phyloP scores from a whole-genome alignment of 345 rosid genomes.

The Raphanus sativus region DNA sequence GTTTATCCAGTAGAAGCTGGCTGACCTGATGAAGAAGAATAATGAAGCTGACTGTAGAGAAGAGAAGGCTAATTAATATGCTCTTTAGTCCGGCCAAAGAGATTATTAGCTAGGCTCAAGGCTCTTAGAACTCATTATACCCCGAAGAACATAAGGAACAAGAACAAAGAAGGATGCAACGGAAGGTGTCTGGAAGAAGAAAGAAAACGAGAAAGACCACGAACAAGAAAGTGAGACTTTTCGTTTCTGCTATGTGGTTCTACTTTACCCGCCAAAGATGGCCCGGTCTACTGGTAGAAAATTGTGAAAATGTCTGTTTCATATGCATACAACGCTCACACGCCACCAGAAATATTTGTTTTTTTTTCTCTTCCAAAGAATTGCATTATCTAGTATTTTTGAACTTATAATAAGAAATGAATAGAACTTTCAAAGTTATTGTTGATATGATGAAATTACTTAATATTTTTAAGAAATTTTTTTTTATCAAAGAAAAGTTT shows the following conservation, averaged over 20 bases:
- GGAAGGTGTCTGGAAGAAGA: constrained; percentile 5
- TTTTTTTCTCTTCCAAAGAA: background rate
- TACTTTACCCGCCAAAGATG: constrained; percentile 38
- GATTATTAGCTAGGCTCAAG: background rate
- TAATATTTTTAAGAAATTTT: background rate
- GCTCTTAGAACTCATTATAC: background rate
- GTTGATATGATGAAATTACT: background rate
- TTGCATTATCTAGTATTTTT: background rate
- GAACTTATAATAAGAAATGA: background rate
- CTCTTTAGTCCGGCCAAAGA: background rate
- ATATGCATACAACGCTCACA: constrained; percentile 12
- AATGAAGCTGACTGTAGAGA: background rate
- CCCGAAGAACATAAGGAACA: constrained; percentile 10
- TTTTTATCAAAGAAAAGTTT: no score
- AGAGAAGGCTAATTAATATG: background rate
- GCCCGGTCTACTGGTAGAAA: constrained; percentile 32
- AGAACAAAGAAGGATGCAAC: background rate
- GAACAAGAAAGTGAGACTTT: constrained; percentile 29
- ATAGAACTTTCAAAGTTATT: background rate
- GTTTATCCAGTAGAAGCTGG: background rate
- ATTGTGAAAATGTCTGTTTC: constrained; percentile 28
- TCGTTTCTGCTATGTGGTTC: constrained; percentile 28
- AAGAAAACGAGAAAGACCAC: constrained; percentile 30
- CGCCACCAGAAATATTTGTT: constrained; percentile 5
- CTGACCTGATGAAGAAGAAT: constrained; percentile 27